Evolutionary conservation across 768 basidiomycete species (phyloP).

Genomic region (Lyophyllum shimeji): DNA sequence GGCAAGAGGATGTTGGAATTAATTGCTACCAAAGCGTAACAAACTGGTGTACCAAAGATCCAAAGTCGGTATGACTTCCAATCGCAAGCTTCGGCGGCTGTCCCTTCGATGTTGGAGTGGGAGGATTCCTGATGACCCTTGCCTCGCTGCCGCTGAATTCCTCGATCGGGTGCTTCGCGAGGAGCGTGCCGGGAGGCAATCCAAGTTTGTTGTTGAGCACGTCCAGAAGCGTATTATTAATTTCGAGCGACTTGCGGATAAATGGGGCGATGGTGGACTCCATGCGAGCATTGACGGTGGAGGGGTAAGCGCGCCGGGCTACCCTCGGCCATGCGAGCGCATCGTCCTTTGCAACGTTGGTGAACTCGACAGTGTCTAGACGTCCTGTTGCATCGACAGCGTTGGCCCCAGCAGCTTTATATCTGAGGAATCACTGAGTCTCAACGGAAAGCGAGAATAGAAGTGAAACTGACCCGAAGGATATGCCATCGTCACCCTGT

Average conservation of each 20-base stretch:
- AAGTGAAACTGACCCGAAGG: constrained; percentile 32
- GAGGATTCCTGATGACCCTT: constrained; percentile 51
- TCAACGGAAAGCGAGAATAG: not conserved
- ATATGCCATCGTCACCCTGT: constrained; percentile 48
- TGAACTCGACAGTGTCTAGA: constrained; percentile 57
- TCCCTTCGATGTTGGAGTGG: constrained; percentile 31
- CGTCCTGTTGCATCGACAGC: constrained; percentile 61
- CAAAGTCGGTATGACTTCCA: constrained; percentile 75
- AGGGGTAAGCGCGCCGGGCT: constrained; percentile 57
- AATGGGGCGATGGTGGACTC: constrained; percentile 51
- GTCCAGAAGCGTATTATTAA: constrained; percentile 52
- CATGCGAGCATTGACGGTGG: constrained; percentile 49
- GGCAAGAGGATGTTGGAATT: not conserved
- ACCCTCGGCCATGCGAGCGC: constrained; percentile 56
- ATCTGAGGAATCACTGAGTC: constrained; percentile 31
- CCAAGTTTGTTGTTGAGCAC: constrained; percentile 59
- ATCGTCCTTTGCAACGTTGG: constrained; percentile 72
- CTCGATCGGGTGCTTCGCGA: constrained; percentile 38
- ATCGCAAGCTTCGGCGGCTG: constrained; percentile 31
- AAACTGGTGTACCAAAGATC: constrained; percentile 51
- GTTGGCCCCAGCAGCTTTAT: constrained; percentile 64
- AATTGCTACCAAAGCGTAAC: not conserved
- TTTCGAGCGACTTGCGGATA: constrained; percentile 52
- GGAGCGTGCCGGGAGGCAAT: constrained; percentile 48
- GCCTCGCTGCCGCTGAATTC: constrained; percentile 59